Base-by-base conservation (phyloP, 148 eudicot species). In the Simmondsia chinensis region DNA sequence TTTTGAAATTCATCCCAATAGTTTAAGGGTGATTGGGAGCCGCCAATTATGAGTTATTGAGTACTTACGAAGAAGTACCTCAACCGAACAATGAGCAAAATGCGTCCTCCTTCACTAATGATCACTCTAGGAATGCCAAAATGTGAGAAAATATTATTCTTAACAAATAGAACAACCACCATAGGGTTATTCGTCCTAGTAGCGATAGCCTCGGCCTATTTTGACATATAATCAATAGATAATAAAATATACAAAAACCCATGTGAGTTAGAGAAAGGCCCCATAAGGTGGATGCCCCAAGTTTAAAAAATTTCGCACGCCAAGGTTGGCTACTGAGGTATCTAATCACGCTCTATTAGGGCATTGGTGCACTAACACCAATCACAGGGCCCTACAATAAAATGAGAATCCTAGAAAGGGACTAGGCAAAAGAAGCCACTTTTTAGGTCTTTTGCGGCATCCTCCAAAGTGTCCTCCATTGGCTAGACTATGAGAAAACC, bases 271-370 rank as follows among this genome's bases (percentile, higher is more conserved):
- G 51, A 38, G 22, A 47, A 32, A 0, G 31, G 41, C 3, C 54
- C 54, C 41, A 34, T 49, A 8, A 49, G 35, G 20, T 49, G 20
- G 1, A 49, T 34, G 9, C 30, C 54, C 54, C 30, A 33, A 4
- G 22, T 16, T 11, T 20, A 11, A 0, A 41, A 41, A 5, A 41
- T 3, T 12, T 41, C 45, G n/a, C n/a, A n/a, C n/a, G n/a, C n/a
- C n/a, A n/a, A n/a, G n/a, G n/a, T n/a, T n/a, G n/a, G n/a, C n/a
- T n/a, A n/a, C n/a, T n/a, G n/a, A 39, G 43, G 12, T 26, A 39
- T 39, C 25, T 39, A 12, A 9, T 39, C 2, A 1, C 7, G 9
- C 13, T 15, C 11, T 9, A 26, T 9, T 2, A 39, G 9, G 13
- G 20, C 21, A 0, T 10, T 18, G 16, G 2, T 39, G 6, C 9